These are phyloP conservation scores for Pyrenochaeta sp. DNA, from an alignment of 2,329 filamentous ascomycete genomes.

Conservation along the genomic window DNA sequence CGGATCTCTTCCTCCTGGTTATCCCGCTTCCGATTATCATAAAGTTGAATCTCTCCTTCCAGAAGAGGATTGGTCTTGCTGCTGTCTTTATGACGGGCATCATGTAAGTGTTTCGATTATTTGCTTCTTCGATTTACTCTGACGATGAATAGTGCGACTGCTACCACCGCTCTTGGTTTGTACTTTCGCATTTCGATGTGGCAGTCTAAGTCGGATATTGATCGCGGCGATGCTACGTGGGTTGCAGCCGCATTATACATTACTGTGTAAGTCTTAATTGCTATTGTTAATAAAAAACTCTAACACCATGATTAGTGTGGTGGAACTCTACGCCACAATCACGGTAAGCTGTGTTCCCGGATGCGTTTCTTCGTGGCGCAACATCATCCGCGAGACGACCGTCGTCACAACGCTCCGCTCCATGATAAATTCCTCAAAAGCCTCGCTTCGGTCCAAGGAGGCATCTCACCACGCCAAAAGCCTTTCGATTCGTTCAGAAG, in stretches of 20 bases:
- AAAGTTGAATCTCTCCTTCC: not conserved
- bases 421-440: not conserved
- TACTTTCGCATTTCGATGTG: not conserved
- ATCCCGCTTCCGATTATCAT: slow-evolving; percentile 1
- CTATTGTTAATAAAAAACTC: not conserved
- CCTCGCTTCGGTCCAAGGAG: not conserved
- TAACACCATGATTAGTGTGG: not conserved
- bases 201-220: not conserved
- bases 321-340: slow-evolving; percentile 1
- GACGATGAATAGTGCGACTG: not conserved
- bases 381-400: not conserved
- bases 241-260: slow-evolving; percentile 2
- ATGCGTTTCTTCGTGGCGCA: slow-evolving; percentile 1
- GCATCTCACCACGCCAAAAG: not conserved
- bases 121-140: not conserved
- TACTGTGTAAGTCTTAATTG: not conserved
- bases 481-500: not conserved
- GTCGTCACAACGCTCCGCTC: not conserved
- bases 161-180: not conserved
- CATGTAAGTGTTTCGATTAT: not conserved
- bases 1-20: slow-evolving; percentile 1
- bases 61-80: not conserved
- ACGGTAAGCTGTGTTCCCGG: slow-evolving; percentile 1
- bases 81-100: slow-evolving; percentile 2
- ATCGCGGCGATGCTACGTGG: slow-evolving; percentile 1